A percentile compares a stretch with the other conserved stretches of the same genome.
Evolutionary conservation across 2,329 filamentous ascomycete species (phyloP).

Genomic region (Curvularia spicifera): DNA sequence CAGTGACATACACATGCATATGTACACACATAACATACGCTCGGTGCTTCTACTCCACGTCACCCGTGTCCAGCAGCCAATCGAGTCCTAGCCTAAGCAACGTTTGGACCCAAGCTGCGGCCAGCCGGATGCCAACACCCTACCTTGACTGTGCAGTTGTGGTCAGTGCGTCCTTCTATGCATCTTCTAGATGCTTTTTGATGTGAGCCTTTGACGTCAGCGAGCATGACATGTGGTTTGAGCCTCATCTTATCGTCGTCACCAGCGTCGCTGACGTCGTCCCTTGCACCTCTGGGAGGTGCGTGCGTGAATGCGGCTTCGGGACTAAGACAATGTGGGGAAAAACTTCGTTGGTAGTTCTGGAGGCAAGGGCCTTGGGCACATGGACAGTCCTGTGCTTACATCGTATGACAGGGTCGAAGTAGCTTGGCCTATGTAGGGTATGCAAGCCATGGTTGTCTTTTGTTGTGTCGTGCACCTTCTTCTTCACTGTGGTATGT

Average conservation of each 20-base stretch:
- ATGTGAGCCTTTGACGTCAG: not conserved
- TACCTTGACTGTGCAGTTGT: not conserved
- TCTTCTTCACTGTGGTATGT: not conserved
- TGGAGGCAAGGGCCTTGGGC: too few species aligned
- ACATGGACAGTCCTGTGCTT: not conserved
- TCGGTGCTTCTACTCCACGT: not conserved
- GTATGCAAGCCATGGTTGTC: not conserved
- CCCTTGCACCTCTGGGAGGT: not conserved
- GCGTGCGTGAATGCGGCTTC: not conserved
- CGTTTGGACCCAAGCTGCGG: conserved; percentile 4
- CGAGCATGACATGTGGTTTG: not conserved
- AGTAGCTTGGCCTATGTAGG: too few species aligned
- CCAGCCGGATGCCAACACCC: not conserved
- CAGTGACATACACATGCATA: not conserved
- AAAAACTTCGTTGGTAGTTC: not conserved
- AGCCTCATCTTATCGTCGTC: not conserved
- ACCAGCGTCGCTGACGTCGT: not conserved
- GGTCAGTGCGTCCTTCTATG: conserved; percentile 3
- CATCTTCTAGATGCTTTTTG: conserved; percentile 8
- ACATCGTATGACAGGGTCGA: not conserved
- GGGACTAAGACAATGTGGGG: not conserved
- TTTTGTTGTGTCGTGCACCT: not conserved
- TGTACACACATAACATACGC: not conserved
- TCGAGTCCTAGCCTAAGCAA: not conserved
- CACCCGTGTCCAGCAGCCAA: conserved; percentile 1